Conservation (phyloP, 2,329 filamentous ascomycete species). For the Thermomyces lanuginosus region DNA sequence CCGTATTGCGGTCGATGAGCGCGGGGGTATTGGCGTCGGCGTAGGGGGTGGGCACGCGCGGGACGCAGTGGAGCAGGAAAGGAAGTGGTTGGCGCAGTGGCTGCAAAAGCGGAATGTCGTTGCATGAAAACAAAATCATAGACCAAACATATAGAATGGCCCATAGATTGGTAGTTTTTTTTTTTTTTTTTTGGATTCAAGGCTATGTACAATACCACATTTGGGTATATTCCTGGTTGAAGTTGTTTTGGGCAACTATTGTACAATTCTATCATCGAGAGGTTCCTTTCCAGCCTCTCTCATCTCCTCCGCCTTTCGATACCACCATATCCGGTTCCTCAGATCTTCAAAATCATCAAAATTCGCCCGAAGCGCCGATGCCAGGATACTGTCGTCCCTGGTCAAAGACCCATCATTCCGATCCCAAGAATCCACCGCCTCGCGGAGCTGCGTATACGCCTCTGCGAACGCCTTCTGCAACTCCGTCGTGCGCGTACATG, state of each 20-base stretch:
- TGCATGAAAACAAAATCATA: background rate
- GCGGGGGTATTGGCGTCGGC: conserved; percentile 34
- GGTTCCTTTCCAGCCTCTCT: too few relatives aligned
- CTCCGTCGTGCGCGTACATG: conserved; percentile 33
- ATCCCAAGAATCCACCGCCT: conserved; percentile 13
- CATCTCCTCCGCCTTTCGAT: too few relatives aligned
- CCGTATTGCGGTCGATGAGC: conserved; percentile 51
- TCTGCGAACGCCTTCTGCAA: conserved; percentile 29
- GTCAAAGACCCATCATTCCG: background rate
- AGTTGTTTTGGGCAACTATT: too few relatives aligned
- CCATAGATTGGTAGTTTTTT: too few relatives aligned
- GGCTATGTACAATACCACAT: too few relatives aligned
- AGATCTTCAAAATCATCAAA: conserved; percentile 16
- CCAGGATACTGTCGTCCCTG: conserved; percentile 11
- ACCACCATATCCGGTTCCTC: too few relatives aligned
- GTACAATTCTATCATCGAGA: too few relatives aligned
- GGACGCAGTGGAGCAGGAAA: conserved; percentile 16
- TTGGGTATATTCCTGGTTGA: too few relatives aligned
- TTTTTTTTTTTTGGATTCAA: too few relatives aligned
- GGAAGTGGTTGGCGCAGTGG: conserved; percentile 23
- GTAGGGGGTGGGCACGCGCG: conserved; percentile 5
- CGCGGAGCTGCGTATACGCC: conserved; percentile 13
- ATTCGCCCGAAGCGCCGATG: conserved; percentile 13
- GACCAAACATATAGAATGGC: too few relatives aligned
- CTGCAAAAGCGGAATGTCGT: conserved; percentile 9